A percentile compares a stretch with the other conserved stretches of the same genome.
These are phyloP conservation scores for Megacollybia marginata DNA, from an alignment of 768 basidiomycete species.

Conservation along the genomic window DNA sequence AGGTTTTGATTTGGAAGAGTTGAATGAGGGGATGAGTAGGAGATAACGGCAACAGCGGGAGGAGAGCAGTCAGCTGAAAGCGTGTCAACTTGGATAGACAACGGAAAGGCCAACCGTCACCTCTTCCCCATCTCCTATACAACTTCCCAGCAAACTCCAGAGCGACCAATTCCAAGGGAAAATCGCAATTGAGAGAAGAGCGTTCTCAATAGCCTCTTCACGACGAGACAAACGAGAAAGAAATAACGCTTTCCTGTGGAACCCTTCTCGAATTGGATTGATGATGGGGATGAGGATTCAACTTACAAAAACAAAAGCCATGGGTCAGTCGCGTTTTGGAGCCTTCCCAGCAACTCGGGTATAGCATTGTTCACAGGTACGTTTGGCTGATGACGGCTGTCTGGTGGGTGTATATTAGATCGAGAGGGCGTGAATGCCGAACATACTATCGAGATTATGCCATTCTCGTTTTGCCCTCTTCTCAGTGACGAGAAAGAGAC, in stretches of 20 bases:
- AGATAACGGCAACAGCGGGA: slow-evolving; percentile 40
- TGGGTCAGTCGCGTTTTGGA: slow-evolving; percentile 60
- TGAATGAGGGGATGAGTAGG: slow-evolving; percentile 44
- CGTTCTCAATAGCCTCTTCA: slow-evolving; percentile 80
- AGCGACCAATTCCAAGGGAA: slow-evolving; percentile 94
- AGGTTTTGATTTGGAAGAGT: slow-evolving; percentile 79
- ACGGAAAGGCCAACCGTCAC: slow-evolving; percentile 28
- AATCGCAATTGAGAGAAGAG: slow-evolving; percentile 64
- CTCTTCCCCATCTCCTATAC: slow-evolving; percentile 81
- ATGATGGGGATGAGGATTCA: slow-evolving; percentile 1
- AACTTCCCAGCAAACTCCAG: slow-evolving; percentile 79
- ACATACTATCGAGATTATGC: slow-evolving; percentile 75
- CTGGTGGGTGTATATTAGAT: slow-evolving; percentile 24
- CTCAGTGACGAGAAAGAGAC: slow-evolving; percentile 84
- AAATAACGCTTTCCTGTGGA: slow-evolving; percentile 70
- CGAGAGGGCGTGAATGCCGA: neutral
- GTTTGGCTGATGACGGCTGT: slow-evolving; percentile 62
- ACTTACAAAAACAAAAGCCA: slow-evolving; percentile 81
- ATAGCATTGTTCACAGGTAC: slow-evolving; percentile 57
- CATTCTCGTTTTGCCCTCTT: slow-evolving; percentile 76
- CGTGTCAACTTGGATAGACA: slow-evolving; percentile 1
- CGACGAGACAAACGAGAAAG: slow-evolving; percentile 72
- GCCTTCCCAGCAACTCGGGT: slow-evolving; percentile 48
- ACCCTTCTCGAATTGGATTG: slow-evolving; percentile 4
- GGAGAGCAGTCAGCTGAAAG: slow-evolving; percentile 37